A percentile compares a stretch with the other conserved stretches of the same genome.
These are phyloP conservation scores for Rhizopus sp. DNA, from an alignment of 371 early-diverging fungal species.

Conservation along the genomic window DNA sequence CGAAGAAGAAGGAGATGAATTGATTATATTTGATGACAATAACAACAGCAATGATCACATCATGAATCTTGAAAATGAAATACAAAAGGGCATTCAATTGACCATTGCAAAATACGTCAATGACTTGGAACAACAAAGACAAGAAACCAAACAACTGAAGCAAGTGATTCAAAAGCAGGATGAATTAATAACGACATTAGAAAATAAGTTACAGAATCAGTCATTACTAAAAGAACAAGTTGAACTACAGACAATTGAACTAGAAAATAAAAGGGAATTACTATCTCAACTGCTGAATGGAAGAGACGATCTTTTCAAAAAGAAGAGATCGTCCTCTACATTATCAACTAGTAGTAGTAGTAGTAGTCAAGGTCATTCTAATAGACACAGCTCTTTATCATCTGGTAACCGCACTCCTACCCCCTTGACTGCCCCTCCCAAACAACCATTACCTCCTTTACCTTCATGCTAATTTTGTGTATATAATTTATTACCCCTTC, in stretches of 20 bases:
- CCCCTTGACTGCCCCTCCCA: constrained; percentile 29
- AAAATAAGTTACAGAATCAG: constrained; percentile 25
- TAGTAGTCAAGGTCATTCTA: constrained; percentile 19
- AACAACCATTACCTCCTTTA: constrained; percentile 27
- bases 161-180: constrained; percentile 44
- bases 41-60: constrained; percentile 1
- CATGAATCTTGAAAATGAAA: constrained; percentile 13
- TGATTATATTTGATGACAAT: constrained; percentile 10
- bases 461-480: constrained; percentile 6
- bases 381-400: constrained; percentile 9
- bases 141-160: constrained; percentile 26
- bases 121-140: constrained; percentile 34
- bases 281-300: constrained; percentile 40
- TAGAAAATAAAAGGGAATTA: constrained; percentile 42
- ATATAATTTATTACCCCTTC: neutral
- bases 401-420: constrained; percentile 17
- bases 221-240: constrained; percentile 31
- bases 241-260: constrained; percentile 35
- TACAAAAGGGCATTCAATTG: constrained; percentile 34
- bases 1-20: constrained; percentile 6
- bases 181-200: constrained; percentile 37
- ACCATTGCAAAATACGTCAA: constrained; percentile 37
- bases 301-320: constrained; percentile 31
- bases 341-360: constrained; percentile 4
- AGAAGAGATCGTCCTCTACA: constrained; percentile 30